Conservation (phyloP, 2,329 filamentous ascomycete species). For the Colletotrichum trifolii region DNA sequence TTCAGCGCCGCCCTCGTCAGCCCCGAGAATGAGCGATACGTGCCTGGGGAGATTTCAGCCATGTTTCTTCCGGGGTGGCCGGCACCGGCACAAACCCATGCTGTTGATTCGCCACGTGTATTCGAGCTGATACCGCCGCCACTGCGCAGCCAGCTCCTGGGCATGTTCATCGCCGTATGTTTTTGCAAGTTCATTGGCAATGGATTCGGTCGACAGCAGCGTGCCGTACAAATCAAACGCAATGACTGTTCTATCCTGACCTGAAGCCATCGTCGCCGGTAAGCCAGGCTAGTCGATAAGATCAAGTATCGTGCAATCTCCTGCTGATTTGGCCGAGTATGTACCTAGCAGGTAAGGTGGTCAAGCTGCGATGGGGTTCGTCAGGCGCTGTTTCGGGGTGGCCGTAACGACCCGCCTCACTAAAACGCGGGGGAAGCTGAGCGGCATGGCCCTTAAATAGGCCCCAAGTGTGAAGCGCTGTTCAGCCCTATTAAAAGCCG, state of each 20-base stretch:
- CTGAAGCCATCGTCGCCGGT: conserved; percentile 9
- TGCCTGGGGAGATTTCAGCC: conserved; percentile 52
- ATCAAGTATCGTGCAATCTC: not conserved
- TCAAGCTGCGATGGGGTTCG: not conserved
- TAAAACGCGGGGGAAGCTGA: conserved; percentile 17
- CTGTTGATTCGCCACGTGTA: conserved; percentile 82
- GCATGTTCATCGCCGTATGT: conserved; percentile 70
- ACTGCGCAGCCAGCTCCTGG: conserved; percentile 66
- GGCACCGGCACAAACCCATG: conserved; percentile 68
- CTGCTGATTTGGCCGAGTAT: not conserved
- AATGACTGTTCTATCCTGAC: conserved; percentile 57
- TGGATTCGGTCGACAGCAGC: conserved; percentile 77
- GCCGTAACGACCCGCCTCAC: conserved; percentile 2
- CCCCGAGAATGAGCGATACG: conserved; percentile 71
- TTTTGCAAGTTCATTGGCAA: conserved; percentile 66
- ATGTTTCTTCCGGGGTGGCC: not conserved
- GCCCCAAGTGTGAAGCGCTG: not conserved
- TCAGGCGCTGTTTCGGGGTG: conserved; percentile 6
- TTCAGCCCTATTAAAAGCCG: conserved; percentile 6
- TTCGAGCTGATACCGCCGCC: conserved; percentile 78
- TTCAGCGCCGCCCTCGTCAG: conserved; percentile 70
- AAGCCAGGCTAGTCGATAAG: not conserved
- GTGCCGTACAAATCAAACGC: conserved; percentile 84
- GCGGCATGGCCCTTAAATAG: conserved; percentile 10
- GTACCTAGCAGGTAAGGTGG: not conserved